These are phyloP conservation scores for Talaromyces sp. DNA, from an alignment of 2,329 filamentous ascomycete genomes.

Conservation along the genomic window DNA sequence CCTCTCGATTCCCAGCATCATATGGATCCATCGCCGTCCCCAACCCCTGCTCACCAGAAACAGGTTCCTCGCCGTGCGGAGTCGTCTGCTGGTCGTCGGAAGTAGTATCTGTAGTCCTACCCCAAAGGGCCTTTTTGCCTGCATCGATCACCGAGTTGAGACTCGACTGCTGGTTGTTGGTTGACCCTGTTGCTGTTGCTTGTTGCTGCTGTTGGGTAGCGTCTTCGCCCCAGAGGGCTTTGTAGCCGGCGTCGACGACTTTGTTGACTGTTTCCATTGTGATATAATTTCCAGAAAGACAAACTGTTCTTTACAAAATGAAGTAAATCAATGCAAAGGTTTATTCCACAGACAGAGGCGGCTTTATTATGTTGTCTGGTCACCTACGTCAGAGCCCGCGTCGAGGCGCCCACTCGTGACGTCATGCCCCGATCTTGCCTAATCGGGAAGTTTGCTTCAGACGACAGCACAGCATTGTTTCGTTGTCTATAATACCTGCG, in stretches of 20 bases:
- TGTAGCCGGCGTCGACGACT: conserved; percentile 45
- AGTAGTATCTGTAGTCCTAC: conserved; percentile 14
- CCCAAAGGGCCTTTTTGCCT: conserved; percentile 48
- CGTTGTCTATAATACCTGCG: background rate
- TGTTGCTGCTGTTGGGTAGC: background rate
- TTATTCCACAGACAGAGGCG: background rate
- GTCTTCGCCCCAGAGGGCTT: conserved; percentile 16
- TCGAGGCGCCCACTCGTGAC: conserved; percentile 3
- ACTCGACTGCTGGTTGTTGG: background rate
- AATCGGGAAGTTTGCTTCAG: conserved; percentile 2
- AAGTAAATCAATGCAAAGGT: background rate
- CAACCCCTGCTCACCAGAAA: conserved; percentile 65
- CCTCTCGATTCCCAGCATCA: conserved; percentile 70
- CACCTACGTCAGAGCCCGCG: conserved; percentile 6
- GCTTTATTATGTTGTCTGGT: background rate
- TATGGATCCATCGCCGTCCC: conserved; percentile 67
- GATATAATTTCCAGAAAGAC: too few species aligned
- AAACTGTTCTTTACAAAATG: background rate
- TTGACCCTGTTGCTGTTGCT: background rate
- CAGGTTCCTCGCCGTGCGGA: conserved; percentile 55
- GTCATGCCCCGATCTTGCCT: conserved; percentile 10
- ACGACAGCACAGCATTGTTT: background rate
- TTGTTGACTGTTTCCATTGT: conserved; percentile 57
- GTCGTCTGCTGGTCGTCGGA: conserved; percentile 20
- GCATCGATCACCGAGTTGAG: conserved; percentile 43